phyloP scores from a whole-genome alignment of 2,329 filamentous ascomycete genomes.

The Microdochium trichocladiopsis region DNA sequence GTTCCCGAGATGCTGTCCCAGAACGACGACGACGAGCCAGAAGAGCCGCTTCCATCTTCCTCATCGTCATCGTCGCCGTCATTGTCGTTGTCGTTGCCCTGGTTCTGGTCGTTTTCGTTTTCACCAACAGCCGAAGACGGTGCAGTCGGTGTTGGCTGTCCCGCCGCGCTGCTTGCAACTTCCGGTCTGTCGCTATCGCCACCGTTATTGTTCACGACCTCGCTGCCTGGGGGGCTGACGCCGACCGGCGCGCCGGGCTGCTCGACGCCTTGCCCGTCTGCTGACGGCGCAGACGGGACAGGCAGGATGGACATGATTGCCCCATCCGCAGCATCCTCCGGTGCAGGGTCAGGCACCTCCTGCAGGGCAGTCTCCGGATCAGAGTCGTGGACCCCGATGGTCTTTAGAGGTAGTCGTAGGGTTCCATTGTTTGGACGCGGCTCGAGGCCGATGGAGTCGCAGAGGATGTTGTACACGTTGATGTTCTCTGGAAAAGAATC shows the following conservation, averaged over 20 bases:
- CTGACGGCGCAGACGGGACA: constrained; percentile 4
- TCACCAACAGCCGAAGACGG: no score
- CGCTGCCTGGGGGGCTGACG: constrained; percentile 3
- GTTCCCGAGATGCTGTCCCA: constrained; percentile 11
- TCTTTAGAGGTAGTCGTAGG: constrained; percentile 61
- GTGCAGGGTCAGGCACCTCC: not conserved
- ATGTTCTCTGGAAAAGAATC: constrained; percentile 64
- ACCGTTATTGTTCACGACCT: not conserved
- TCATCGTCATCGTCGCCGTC: constrained; percentile 31
- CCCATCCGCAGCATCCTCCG: not conserved
- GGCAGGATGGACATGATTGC: constrained; percentile 9
- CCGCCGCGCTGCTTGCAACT: not conserved
- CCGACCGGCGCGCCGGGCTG: constrained; percentile 5
- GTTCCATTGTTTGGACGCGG: constrained; percentile 85
- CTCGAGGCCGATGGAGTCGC: constrained; percentile 71
- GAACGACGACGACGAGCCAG: constrained; percentile 11
- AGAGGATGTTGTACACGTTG: constrained; percentile 91
- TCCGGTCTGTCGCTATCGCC: not conserved
- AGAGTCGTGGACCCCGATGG: constrained; percentile 53
- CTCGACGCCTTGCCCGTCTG: not conserved
- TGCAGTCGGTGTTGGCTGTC: constrained; percentile 3
- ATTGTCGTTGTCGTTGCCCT: constrained; percentile 40
- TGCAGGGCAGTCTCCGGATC: constrained; percentile 22
- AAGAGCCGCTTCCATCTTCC: constrained; percentile 35
- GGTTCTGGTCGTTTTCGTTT: constrained; percentile 6